Evolutionary conservation across 2,329 filamentous ascomycete genomes (phyloP).

Genomic region (Fonsecaea monophora): DNA sequence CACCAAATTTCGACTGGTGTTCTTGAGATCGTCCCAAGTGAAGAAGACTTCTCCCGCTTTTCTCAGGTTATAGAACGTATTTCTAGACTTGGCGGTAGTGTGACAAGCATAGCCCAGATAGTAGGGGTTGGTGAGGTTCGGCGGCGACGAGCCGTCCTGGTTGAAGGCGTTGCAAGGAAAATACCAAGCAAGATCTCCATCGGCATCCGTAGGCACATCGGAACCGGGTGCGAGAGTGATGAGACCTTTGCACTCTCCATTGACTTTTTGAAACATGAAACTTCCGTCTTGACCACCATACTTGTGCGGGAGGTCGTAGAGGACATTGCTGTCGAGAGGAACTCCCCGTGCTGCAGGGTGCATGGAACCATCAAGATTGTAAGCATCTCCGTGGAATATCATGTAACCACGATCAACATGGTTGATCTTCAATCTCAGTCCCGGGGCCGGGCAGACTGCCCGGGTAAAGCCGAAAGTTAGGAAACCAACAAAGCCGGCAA

Average conservation of each 20-base stretch:
- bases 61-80: slow-evolving; percentile 72
- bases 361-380: slow-evolving; percentile 76
- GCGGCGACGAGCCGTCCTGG: slow-evolving; percentile 83
- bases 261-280: slow-evolving; percentile 98
- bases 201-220: slow-evolving; percentile 76
- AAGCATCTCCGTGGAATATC: slow-evolving; percentile 94
- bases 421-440: slow-evolving; percentile 78
- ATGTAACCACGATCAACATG: slow-evolving; percentile 82
- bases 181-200: slow-evolving; percentile 88
- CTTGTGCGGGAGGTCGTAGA: slow-evolving; percentile 83
- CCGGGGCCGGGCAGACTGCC: slow-evolving; percentile 78
- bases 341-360: slow-evolving; percentile 85
- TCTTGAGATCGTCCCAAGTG: slow-evolving; percentile 92
- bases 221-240: slow-evolving; percentile 76
- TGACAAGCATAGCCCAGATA: slow-evolving; percentile 91
- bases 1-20: slow-evolving; percentile 84
- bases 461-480: slow-evolving; percentile 95
- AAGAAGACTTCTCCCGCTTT: slow-evolving; percentile 89
- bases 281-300: slow-evolving; percentile 91
- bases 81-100: slow-evolving; percentile 71
- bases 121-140: slow-evolving; percentile 75
- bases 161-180: slow-evolving; percentile 92
- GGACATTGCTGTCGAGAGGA: slow-evolving; percentile 74
- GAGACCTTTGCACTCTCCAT: slow-evolving; percentile 90
- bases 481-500: slow-evolving; percentile 90